These are phyloP conservation scores for Lactarius hatsudake DNA, from an alignment of 768 basidiomycete genomes.

Conservation along the genomic window DNA sequence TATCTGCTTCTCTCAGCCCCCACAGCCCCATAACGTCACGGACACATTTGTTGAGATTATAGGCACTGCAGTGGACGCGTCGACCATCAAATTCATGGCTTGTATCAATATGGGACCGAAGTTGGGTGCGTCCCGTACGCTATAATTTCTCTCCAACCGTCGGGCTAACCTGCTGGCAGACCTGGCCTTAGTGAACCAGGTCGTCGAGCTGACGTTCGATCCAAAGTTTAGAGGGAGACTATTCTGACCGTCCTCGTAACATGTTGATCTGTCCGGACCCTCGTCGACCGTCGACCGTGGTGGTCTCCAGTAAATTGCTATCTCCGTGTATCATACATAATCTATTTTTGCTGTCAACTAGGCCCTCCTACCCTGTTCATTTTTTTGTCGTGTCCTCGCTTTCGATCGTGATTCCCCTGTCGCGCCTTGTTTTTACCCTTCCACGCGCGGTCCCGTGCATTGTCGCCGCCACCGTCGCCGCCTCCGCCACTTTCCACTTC, in stretches of 20 bases:
- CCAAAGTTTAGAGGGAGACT: constrained; percentile 49
- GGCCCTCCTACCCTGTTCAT: constrained; percentile 61
- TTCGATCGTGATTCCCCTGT: constrained; percentile 68
- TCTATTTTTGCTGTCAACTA: not conserved
- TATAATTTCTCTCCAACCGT: not conserved
- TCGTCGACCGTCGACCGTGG: not conserved
- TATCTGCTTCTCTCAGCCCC: not conserved
- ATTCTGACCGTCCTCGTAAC: constrained; percentile 35
- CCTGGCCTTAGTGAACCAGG: constrained; percentile 59
- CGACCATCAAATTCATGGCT: constrained; percentile 54
- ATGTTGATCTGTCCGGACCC: not conserved
- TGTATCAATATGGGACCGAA: constrained; percentile 55
- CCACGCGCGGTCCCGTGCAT: constrained; percentile 56
- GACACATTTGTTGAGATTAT: constrained; percentile 63
- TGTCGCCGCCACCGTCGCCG: constrained; percentile 40
- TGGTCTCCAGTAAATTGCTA: not conserved
- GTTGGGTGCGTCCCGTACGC: constrained; percentile 50
- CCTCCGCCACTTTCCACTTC: constrained; percentile 38
- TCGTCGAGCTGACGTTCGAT: constrained; percentile 59
- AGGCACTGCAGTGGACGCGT: constrained; percentile 54
- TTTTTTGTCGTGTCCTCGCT: constrained; percentile 87
- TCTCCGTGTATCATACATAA: constrained; percentile 13
- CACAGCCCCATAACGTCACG: constrained; percentile 42
- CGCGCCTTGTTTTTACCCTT: constrained; percentile 79
- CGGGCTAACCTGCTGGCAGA: constrained; percentile 42